These are phyloP conservation scores for Candida loeiensis DNA, from an alignment of 805 yeast species.

Conservation along the genomic window DNA sequence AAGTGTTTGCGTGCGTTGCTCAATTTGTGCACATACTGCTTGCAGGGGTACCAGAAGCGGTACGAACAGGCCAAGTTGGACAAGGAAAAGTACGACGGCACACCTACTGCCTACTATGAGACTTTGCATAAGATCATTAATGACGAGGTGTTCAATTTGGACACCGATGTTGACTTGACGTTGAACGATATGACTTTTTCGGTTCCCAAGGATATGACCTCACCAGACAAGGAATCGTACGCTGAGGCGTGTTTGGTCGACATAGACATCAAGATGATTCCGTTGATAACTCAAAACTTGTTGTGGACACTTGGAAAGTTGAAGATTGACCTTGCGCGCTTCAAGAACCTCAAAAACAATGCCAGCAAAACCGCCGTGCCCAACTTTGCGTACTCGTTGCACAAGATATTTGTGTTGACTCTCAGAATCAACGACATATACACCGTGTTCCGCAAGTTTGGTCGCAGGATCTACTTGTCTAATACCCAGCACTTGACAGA, in stretches of 20 bases:
- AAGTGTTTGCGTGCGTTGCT: constrained; percentile 30
- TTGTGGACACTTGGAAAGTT: constrained; percentile 25
- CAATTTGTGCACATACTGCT: constrained; percentile 23
- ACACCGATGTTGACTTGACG: constrained; percentile 25
- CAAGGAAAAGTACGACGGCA: constrained; percentile 13
- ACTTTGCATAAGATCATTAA: constrained; percentile 21
- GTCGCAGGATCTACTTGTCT: constrained; percentile 44
- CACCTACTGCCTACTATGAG: constrained; percentile 11
- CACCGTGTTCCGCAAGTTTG: constrained; percentile 43
- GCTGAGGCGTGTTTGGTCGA: constrained; percentile 31
- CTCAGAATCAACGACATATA: constrained; percentile 50
- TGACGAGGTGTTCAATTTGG: constrained; percentile 17
- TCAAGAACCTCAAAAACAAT: constrained; percentile 18
- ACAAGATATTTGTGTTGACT: constrained; percentile 44
- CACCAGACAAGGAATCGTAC: constrained; percentile 16
- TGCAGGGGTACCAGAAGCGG: constrained; percentile 38
- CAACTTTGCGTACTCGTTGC: constrained; percentile 40
- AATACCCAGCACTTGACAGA: constrained; percentile 43
- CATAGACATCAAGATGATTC: constrained; percentile 35
- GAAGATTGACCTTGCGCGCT: constrained; percentile 17
- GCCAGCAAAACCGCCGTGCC: constrained; percentile 19
- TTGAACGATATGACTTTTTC: constrained; percentile 18
- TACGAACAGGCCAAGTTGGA: constrained; percentile 26
- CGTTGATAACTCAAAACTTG: constrained; percentile 24
- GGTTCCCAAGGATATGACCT: constrained; percentile 15